phyloP scores from a whole-genome alignment of 225 moss, liverwort and hornwort genomes.

The Ulota crispa region DNA sequence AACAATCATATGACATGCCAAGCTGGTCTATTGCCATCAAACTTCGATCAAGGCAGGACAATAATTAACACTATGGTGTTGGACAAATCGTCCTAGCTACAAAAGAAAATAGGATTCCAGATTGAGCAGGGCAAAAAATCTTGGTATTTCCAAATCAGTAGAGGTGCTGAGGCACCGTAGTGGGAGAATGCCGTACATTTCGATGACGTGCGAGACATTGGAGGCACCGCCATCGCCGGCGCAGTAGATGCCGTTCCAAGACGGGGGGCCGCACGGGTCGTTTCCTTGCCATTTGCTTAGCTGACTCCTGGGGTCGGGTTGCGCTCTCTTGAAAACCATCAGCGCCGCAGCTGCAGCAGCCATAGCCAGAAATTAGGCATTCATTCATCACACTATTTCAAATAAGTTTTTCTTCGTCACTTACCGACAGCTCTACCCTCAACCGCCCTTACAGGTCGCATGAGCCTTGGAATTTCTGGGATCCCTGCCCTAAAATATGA shows the following conservation, averaged over 20 bases:
- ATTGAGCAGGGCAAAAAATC: not conserved
- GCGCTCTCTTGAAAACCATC: slow-evolving; percentile 44
- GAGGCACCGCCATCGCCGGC: not conserved
- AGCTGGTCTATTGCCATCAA: not conserved
- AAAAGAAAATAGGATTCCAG: not conserved
- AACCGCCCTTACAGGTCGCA: not conserved
- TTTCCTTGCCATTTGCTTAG: slow-evolving; percentile 51
- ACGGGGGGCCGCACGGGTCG: slow-evolving; percentile 51
- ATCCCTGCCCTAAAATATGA: not conserved
- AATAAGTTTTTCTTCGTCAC: not conserved
- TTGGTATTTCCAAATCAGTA: not conserved
- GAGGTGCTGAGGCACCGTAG: too few relatives aligned
- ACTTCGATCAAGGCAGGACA: not conserved
- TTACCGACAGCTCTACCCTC: not conserved
- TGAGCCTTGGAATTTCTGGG: not conserved
- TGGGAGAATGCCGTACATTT: slow-evolving; percentile 54
- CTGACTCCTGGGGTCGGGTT: slow-evolving; percentile 30
- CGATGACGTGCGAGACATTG: slow-evolving; percentile 50
- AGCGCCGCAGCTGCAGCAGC: slow-evolving; percentile 60
- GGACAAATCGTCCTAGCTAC: not conserved
- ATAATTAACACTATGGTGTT: not conserved
- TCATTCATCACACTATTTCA: not conserved
- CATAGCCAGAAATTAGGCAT: slow-evolving; percentile 6
- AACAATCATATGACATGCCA: not conserved
- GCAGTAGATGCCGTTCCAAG: slow-evolving; percentile 62